A percentile compares a stretch with the other conserved stretches of the same genome.
Evolutionary conservation across 164 flowering plant genomes (phyloP).

Genomic region (Vitis cinerea): DNA sequence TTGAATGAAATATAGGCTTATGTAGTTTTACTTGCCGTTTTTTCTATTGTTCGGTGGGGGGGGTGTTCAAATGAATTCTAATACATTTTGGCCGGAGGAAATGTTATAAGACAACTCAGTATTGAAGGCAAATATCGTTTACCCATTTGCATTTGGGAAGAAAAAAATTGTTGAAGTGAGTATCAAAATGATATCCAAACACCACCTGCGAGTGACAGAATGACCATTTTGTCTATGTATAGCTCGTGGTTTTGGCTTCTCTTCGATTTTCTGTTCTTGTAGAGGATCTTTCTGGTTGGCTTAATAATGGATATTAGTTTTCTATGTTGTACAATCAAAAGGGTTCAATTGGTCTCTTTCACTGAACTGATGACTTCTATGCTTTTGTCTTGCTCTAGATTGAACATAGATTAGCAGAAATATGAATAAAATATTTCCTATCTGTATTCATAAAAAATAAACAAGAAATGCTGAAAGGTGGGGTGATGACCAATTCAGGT

Average conservation of each 20-base stretch:
- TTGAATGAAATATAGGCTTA: too few species aligned
- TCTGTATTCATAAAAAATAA: neutral
- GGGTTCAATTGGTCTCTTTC: constrained; percentile 26
- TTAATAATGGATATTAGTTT: neutral
- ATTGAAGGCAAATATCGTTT: neutral
- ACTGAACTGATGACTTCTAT: constrained; percentile 25
- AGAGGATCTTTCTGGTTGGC: neutral
- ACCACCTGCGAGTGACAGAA: neutral
- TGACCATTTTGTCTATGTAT: neutral
- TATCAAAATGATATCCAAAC: neutral
- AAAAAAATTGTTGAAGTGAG: neutral
- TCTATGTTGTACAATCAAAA: constrained; percentile 6
- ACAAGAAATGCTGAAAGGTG: neutral
- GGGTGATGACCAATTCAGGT: neutral
- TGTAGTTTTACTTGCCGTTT: too few species aligned
- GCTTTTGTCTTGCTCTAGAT: neutral
- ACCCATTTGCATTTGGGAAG: neutral
- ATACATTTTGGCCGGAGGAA: too few species aligned
- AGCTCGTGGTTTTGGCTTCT: neutral
- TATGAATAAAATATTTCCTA: neutral
- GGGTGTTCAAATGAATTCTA: too few species aligned
- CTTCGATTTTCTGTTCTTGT: neutral
- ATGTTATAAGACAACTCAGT: neutral
- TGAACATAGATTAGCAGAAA: neutral
- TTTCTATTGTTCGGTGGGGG: too few species aligned